Evolutionary conservation across 441 rosid genomes (phyloP).

Genomic region (Populus trichocarpa): DNA sequence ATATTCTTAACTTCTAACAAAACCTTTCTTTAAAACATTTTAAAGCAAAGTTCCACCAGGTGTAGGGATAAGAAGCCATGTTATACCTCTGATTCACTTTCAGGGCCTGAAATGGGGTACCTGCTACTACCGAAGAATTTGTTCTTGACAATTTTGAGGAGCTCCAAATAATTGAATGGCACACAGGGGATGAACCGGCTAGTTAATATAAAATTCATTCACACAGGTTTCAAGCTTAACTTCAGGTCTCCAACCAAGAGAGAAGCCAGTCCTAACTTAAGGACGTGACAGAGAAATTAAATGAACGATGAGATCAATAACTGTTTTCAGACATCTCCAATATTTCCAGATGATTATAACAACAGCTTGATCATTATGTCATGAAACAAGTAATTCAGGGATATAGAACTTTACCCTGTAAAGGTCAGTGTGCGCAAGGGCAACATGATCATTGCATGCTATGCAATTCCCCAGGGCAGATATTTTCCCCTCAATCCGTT

Average conservation of each 20-base stretch:
- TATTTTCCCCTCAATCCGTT: conserved; percentile 68
- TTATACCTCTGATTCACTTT: background rate
- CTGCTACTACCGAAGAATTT: background rate
- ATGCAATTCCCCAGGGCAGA: conserved; percentile 90
- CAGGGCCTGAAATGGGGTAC: background rate
- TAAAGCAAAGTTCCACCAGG: background rate
- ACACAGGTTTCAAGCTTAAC: background rate
- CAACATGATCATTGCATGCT: conserved; percentile 88
- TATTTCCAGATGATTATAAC: background rate
- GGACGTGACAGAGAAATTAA: background rate
- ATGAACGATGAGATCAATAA: background rate
- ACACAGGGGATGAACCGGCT: too few species aligned
- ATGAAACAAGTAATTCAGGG: background rate
- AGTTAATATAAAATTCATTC: background rate
- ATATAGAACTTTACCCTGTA: conserved; percentile 45
- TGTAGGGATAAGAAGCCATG: background rate
- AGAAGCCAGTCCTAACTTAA: background rate
- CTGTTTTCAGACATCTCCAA: background rate
- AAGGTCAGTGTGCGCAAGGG: conserved; percentile 80
- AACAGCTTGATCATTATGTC: background rate
- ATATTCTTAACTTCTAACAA: background rate
- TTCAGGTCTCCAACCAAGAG: background rate
- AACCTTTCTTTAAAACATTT: background rate
- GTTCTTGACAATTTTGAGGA: too few species aligned
- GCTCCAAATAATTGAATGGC: too few species aligned